Base-by-base conservation (phyloP, 2,329 filamentous ascomycete species). In the Sphaerulina populicola region DNA sequence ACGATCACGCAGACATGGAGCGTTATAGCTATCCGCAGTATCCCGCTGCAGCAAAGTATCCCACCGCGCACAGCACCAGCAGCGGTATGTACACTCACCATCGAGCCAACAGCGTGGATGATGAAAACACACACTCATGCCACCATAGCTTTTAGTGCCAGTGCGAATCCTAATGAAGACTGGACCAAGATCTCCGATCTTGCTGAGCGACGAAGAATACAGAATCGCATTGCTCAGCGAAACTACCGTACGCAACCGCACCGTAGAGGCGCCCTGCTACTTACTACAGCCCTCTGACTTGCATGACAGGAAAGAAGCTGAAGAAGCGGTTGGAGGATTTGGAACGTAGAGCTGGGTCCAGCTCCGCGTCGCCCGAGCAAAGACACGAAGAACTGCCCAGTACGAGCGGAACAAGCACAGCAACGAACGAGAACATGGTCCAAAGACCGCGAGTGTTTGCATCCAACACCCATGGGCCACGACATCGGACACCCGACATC, bases 131-230 rank as follows among this genome's bases (percentile, higher is more conserved):
- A 21, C 15, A 10, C 46, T 49, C 29, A 49, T 27, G 14, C 14
- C 8, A 12, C 18, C 11, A 15, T 9, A 49, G 46, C 91, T 62
- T 95, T 94, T 76, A 94, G 88, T 72, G 86, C 85, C 64, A 94
- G 88, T 58, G 91, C 90, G 63, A 94, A 94, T 69, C 87, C 91
- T 49, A 90, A 96, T 66, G 91, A 97, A 74, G 91, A 97, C 74
- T 97, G 91, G 91, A 96, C 91, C 67, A 94, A 96, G 81, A 95
- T 97, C 69, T 94, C 91, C 52, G 91, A 97, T 71, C 83, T 97
- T 54, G 91, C 90, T 46, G 91, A 97, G 74, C 83, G 93, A 66
- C 79, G 90, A 64, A 81, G 90, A 67, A 95, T 96, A 74, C 90
- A 97, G 73, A 97, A 97, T 74, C 83, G 91, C 62, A 96, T 97